Evolutionary conservation across 1,284 basidiomycete genomes (phyloP).

Genomic region (Acaromyces ingoldii): DNA sequence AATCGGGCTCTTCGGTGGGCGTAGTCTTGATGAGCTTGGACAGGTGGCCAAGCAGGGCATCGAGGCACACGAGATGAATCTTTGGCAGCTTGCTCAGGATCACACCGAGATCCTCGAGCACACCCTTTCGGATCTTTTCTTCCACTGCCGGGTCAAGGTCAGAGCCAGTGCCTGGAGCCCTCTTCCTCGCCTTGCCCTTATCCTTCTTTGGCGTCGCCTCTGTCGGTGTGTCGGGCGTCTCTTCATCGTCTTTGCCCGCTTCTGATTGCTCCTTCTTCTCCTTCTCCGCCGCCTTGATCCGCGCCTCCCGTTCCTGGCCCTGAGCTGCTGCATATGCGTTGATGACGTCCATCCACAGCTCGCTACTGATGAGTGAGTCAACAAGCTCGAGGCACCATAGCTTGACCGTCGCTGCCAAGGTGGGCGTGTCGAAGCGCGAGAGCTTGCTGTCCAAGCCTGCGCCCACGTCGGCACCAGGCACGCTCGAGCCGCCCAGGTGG

Average conservation of each 20-base stretch:
- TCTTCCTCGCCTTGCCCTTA: slow-evolving; percentile 5
- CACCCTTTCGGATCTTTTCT: slow-evolving; percentile 61
- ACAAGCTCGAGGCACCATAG: slow-evolving; percentile 59
- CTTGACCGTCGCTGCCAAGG: slow-evolving; percentile 76
- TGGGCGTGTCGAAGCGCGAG: slow-evolving; percentile 72
- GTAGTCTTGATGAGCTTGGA: slow-evolving; percentile 65
- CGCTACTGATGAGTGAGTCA: slow-evolving; percentile 26
- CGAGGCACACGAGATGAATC: slow-evolving; percentile 75
- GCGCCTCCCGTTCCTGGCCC: slow-evolving; percentile 30
- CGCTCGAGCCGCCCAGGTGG: neutral
- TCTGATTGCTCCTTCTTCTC: neutral
- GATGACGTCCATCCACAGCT: slow-evolving; percentile 43
- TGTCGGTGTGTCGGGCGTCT: neutral
- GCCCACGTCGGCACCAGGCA: slow-evolving; percentile 10
- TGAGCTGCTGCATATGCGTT: slow-evolving; percentile 41
- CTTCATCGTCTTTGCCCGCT: neutral
- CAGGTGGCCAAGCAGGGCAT: slow-evolving; percentile 72
- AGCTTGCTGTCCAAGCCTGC: slow-evolving; percentile 62
- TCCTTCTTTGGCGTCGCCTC: slow-evolving; percentile 4
- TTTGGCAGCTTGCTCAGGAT: slow-evolving; percentile 71
- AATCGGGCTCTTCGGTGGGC: slow-evolving; percentile 60
- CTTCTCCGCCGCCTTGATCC: slow-evolving; percentile 10
- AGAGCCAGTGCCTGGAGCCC: too few relatives aligned
- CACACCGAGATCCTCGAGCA: slow-evolving; percentile 63
- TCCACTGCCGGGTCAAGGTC: slow-evolving; percentile 65